Base-by-base conservation (phyloP, 2,329 filamentous ascomycete species). In the Diatrype stigma region DNA sequence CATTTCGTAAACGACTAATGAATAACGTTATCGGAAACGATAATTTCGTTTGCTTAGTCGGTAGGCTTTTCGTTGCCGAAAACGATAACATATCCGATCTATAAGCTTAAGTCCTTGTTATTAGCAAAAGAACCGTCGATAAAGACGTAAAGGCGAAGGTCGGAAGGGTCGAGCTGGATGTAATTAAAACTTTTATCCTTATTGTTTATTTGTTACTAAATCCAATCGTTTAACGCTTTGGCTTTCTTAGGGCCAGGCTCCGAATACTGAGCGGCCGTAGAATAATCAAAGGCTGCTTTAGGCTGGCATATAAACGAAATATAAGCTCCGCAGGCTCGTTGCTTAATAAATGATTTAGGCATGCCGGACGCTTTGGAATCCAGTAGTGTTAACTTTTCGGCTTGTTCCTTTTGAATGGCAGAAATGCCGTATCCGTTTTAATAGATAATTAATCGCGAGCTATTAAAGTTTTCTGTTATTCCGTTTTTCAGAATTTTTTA, bases 301-400 rank as follows among this genome's bases (percentile, higher is more conserved):
- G 47, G 50, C 42, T 52, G 42, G 26, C 47, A 52, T 7, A 49
- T 49, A 4, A 42, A 32, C 3, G 47, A 22, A 35, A 52, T 49
- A 26, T 52, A 52, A n/a, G 47, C 47, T 19, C 47, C 47, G 23
- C 47, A 17, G 3, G 47, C 50, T 47, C 47, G 35, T 26, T 52
- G 47, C 26, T 49, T 22, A 8, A 52, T 17, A 22, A 44, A 51
- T 10, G 14, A 5, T 42, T 48, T 34, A 7, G 14, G 7, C 30
- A 34, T 7, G 7, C 14, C 30, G 7, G 30, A 14, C 14, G 30
- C 30, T 14, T 34, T 34, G 7, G 30, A 14, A 14, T 34, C 30
- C 14, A 34, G 30, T 7, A 34, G 30, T 34, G 7, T 14, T 14
- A 34, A 14, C 30, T 34, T 34, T 34, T 34, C 30, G 14, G 30